Conservation (phyloP, 2,329 filamentous ascomycete species). For the Fusarium pilosicola region DNA sequence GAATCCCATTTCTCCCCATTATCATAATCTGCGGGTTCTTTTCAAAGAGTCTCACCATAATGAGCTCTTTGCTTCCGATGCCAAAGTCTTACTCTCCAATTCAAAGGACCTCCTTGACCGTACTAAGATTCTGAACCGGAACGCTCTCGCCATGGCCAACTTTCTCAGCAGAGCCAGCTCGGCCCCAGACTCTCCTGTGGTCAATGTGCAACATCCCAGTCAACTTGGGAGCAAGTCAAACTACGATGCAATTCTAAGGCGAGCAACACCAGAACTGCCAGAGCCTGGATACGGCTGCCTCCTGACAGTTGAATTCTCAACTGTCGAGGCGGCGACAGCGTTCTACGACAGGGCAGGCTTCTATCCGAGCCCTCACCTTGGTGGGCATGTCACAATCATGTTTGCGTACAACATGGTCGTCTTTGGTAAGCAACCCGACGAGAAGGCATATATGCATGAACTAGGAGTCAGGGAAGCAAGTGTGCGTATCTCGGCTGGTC, state of each 20-base stretch:
- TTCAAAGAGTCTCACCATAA: conserved; percentile 50
- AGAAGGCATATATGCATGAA: conserved; percentile 49
- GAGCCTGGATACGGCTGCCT: conserved; percentile 65
- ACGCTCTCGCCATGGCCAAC: conserved; percentile 54
- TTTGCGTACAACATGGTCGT: conserved; percentile 59
- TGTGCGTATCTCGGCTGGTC: conserved; percentile 58
- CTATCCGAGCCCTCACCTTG: conserved; percentile 64
- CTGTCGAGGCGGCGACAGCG: conserved; percentile 50
- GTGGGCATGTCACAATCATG: conserved; percentile 61
- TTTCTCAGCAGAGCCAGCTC: conserved; percentile 49
- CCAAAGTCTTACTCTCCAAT: conserved; percentile 56
- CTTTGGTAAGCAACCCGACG: conserved; percentile 53
- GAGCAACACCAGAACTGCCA: conserved; percentile 55
- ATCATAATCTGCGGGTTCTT: conserved; percentile 49
- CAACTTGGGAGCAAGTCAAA: conserved; percentile 47
- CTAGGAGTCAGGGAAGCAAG: conserved; percentile 54
- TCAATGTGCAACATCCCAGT: conserved; percentile 57
- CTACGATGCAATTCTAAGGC: conserved; percentile 51
- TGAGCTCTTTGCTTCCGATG: conserved; percentile 60
- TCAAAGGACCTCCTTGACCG: conserved; percentile 56
- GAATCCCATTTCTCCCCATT: conserved; percentile 57
- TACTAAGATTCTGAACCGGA: conserved; percentile 53
- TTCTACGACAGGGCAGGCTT: conserved; percentile 63
- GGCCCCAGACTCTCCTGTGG: conserved; percentile 50
- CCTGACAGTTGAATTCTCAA: conserved; percentile 61